Conservation (phyloP, 2,329 filamentous ascomycete genomes). For the Aureobasidium sp. region DNA sequence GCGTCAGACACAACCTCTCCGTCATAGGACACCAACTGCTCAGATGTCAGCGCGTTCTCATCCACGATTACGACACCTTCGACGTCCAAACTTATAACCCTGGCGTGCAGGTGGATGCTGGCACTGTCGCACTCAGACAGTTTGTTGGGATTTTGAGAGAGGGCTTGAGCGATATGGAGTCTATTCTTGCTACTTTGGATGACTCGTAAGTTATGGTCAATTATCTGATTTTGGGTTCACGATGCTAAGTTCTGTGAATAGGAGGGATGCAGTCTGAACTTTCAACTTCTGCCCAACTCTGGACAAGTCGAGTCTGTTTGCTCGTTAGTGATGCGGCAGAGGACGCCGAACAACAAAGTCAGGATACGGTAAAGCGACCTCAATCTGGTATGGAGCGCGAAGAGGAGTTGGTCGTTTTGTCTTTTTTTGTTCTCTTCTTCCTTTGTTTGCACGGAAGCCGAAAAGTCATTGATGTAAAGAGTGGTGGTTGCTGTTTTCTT, state of each 20-base stretch:
- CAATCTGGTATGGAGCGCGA: neutral
- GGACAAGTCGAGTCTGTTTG: neutral
- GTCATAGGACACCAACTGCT: neutral
- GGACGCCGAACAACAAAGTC: too few relatives aligned
- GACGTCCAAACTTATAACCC: neutral
- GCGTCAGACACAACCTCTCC: neutral
- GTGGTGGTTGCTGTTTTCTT: too few relatives aligned
- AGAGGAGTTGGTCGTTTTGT: neutral
- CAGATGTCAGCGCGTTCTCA: neutral
- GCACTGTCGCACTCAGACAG: neutral
- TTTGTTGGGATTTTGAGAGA: neutral
- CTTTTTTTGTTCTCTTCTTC: too few relatives aligned
- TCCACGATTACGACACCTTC: neutral
- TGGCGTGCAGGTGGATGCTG: neutral
- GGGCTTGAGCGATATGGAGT: neutral
- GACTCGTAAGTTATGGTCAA: neutral
- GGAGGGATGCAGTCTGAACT: neutral
- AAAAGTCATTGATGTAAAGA: too few relatives aligned
- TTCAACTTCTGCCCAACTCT: fast-evolving
- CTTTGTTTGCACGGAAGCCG: too few relatives aligned
- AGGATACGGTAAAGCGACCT: neutral
- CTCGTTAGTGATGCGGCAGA: neutral
- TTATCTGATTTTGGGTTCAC: neutral
- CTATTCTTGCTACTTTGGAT: neutral
- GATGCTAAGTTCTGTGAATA: neutral